Base-by-base conservation (phyloP, 345 rosid genomes). In the Citrus trifoliata region DNA sequence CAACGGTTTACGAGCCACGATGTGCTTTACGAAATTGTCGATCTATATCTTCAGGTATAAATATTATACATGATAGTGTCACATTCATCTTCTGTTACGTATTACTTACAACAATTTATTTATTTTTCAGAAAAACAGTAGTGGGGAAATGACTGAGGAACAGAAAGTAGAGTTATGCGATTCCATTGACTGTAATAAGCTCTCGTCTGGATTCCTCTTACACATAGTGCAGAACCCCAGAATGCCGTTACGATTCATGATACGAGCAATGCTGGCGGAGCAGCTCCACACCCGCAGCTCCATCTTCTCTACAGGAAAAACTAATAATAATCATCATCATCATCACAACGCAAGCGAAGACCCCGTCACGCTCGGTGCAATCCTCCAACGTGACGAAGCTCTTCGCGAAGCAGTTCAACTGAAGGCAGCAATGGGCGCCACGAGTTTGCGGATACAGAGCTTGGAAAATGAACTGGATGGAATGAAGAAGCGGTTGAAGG, bases 211-310 rank as follows among this genome's bases (percentile, higher is more conserved):
- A 69, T 71, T 89, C 75, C 93, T 93, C 22, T 61, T 95, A 22
- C 95, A 90, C 67, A 91, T 95, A 7, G 93, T 95, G 1, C 98
- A 93, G 79, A 93, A 93, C 86, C 98, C 93, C 10, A 82, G 82
- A 80, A 90, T 95, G 85, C 97, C 98, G 7, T 71, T 95, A 60
- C 78, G 97, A 76, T 92, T 95, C 80, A 84, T 93, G 22, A 90
- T 95, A 71, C 91, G 94, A 51, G 94, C 97, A 48, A 95, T 95
- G 98, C 64, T 93, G 59, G 87, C 88, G 7, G 98, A 92, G 74
- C 98, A 95, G 86, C 87, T 93, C 53, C 89, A 88, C 81, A 86
- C 95, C 58, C 95, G 94, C 67, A 87, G 84, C 66, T 85, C 94
- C 32, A 78, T 95, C 79, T 75, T 80, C 76, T 83, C 88, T 4